Conservation (phyloP, 305 asterid genomes). For the Fraxinus greggii region DNA sequence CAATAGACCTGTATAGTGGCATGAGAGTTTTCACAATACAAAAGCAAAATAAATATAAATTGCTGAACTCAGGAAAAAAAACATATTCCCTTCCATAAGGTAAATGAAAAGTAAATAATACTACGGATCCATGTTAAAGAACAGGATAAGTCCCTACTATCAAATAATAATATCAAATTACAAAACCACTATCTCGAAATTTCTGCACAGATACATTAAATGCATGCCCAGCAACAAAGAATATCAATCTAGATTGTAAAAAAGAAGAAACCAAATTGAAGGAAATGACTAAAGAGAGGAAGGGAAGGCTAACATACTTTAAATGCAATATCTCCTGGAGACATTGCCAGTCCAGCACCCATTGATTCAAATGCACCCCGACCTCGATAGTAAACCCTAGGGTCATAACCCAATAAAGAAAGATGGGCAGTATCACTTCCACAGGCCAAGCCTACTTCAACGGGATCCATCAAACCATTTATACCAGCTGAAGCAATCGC, state of each 20-base stretch:
- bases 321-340: constrained; percentile 92
- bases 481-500: constrained; percentile 86
- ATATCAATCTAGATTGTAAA: not conserved
- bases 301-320: constrained; percentile 47
- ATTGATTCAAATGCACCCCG: constrained; percentile 96
- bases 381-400: constrained; percentile 83
- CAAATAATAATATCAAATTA: not conserved
- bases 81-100: not conserved
- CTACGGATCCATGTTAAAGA: not conserved
- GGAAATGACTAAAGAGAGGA: not conserved
- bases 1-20: not conserved
- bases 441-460: constrained; percentile 89
- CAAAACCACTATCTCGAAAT: not conserved
- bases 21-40: not conserved
- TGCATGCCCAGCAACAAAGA: not conserved
- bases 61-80: not conserved
- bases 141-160: not conserved
- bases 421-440: constrained; percentile 98
- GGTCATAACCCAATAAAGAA: constrained; percentile 85
- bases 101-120: not conserved
- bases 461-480: constrained; percentile 95
- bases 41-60: not conserved
- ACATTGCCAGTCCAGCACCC: constrained; percentile 97
- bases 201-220: not conserved
- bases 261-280: not conserved